phyloP scores from a whole-genome alignment of 2,329 filamentous ascomycete species.

The Pleurostoma richardsiae region DNA sequence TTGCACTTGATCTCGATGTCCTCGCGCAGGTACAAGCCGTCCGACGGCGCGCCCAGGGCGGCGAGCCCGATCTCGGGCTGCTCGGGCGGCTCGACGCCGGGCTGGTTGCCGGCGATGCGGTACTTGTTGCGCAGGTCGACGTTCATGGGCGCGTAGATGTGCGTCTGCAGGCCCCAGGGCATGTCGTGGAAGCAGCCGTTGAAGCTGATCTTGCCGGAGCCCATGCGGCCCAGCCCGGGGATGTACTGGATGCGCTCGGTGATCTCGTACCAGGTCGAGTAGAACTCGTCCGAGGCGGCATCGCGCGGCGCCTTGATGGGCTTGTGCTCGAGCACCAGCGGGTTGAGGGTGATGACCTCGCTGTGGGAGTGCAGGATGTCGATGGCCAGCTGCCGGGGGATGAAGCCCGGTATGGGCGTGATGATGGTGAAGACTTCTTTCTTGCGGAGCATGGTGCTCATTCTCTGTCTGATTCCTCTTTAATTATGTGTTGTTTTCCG shows the following conservation, averaged over 20 bases:
- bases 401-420: conserved; percentile 64
- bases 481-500: no score
- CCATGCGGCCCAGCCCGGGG: conserved; percentile 60
- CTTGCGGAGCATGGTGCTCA: conserved; percentile 46
- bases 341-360: conserved; percentile 67
- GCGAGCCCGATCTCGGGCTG: conserved; percentile 54
- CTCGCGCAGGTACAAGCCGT: conserved; percentile 64
- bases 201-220: conserved; percentile 62
- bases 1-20: conserved; percentile 70
- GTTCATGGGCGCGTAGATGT: conserved; percentile 64
- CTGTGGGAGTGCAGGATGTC: conserved; percentile 68
- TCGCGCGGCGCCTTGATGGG: conserved; percentile 62
- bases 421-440: conserved; percentile 64
- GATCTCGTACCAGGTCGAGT: conserved; percentile 72
- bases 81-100: conserved; percentile 58
- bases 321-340: conserved; percentile 59
- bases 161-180: conserved; percentile 67
- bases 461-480: neutral
- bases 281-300: conserved; percentile 65
- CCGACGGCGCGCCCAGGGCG: conserved; percentile 53
- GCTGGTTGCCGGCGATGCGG: conserved; percentile 63
- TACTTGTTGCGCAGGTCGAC: conserved; percentile 66
- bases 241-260: conserved; percentile 63
- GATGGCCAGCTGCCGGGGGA: conserved; percentile 66
- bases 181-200: conserved; percentile 69